Percentiles rank a stretch among this genome's conserved stretches.
phyloP scores from a whole-genome alignment of 2,329 filamentous ascomycete genomes.

The Geosmithia putterillii region DNA sequence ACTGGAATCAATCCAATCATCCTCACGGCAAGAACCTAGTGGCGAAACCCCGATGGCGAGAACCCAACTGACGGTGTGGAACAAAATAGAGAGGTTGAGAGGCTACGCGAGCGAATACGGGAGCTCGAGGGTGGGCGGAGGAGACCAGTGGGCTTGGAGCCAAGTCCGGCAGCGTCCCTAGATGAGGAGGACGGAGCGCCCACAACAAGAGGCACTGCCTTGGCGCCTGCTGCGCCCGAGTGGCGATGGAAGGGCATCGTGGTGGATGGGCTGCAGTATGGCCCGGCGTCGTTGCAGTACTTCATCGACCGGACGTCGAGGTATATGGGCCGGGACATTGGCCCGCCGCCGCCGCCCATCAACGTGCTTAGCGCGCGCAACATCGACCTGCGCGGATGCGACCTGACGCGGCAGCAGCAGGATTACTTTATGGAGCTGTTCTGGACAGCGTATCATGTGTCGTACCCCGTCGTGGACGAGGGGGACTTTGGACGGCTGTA shows the following conservation, averaged over 20 bases:
- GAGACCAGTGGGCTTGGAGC: neutral
- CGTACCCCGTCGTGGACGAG: conserved; percentile 1
- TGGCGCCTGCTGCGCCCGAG: neutral
- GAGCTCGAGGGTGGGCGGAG: neutral
- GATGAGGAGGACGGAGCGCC: neutral
- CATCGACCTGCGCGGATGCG: neutral
- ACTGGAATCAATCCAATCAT: neutral
- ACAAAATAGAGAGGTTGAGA: conserved; percentile 1
- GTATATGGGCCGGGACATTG: neutral
- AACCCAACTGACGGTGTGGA: no score
- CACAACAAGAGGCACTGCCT: neutral
- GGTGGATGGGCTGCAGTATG: neutral
- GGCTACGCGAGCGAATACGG: neutral
- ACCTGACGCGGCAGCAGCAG: neutral
- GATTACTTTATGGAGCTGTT: conserved; percentile 3
- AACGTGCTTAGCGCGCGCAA: neutral
- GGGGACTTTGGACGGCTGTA: conserved; percentile 2
- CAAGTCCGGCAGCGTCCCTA: neutral
- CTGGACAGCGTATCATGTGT: conserved; percentile 2
- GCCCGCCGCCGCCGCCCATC: neutral
- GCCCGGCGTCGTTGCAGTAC: neutral
- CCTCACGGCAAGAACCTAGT: neutral
- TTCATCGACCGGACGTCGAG: neutral
- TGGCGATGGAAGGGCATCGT: conserved; percentile 1
- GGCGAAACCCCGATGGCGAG: no score